Conservation (phyloP, 2,329 filamentous ascomycete genomes). For the Tolypocladium endophyticum region DNA sequence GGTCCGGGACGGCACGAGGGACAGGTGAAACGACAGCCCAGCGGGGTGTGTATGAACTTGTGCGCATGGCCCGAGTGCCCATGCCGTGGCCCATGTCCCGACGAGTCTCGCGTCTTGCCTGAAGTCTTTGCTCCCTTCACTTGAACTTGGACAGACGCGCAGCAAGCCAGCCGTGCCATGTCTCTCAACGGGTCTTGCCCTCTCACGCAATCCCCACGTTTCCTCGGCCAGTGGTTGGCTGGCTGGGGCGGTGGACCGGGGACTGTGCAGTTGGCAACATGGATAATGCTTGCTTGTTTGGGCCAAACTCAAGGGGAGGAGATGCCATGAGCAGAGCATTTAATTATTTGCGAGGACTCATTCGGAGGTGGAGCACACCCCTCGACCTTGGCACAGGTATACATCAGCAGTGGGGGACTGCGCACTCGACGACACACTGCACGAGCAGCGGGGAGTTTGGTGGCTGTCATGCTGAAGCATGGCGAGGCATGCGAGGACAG, state of each 20-base stretch:
- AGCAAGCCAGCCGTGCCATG: background rate
- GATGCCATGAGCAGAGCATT: too few species aligned
- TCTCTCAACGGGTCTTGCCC: background rate
- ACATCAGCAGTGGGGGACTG: background rate
- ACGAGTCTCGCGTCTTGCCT: background rate
- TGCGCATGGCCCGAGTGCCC: background rate
- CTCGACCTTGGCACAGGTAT: too few species aligned
- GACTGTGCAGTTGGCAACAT: background rate
- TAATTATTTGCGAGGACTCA: too few species aligned
- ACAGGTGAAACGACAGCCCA: background rate
- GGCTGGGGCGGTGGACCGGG: background rate
- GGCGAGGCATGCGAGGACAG: background rate
- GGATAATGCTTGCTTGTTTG: background rate
- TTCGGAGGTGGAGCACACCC: too few species aligned
- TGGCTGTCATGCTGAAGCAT: background rate
- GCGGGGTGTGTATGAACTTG: background rate
- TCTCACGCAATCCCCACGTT: background rate
- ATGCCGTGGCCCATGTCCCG: background rate
- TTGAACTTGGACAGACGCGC: background rate
- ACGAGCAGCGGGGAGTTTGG: background rate
- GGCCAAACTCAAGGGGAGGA: background rate
- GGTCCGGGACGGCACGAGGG: background rate
- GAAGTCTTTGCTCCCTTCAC: background rate
- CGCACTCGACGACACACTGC: background rate
- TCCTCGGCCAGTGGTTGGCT: background rate